Evolutionary conservation across 176 grass and related monocot genomes (phyloP).

Genomic region (Pontederia crassipes): DNA sequence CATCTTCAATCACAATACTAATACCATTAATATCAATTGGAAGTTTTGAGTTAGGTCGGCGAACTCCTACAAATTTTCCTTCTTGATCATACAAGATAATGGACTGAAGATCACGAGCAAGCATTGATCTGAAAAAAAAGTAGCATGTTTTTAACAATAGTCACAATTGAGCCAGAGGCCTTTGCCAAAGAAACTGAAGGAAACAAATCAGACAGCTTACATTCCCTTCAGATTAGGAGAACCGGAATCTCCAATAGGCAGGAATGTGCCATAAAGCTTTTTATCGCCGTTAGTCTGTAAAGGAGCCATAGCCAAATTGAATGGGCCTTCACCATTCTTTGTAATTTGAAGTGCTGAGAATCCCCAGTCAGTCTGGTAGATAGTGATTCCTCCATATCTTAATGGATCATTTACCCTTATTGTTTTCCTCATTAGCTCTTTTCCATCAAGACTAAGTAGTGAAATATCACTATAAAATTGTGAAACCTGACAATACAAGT

Average conservation of each 20-base stretch:
- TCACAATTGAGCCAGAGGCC: not conserved
- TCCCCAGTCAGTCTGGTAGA: slow-evolving; percentile 94
- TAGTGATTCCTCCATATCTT: slow-evolving; percentile 69
- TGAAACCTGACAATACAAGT: slow-evolving; percentile 37
- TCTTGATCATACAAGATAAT: slow-evolving; percentile 97
- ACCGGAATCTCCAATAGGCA: slow-evolving; percentile 54
- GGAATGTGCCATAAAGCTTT: slow-evolving; percentile 75
- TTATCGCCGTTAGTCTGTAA: slow-evolving; percentile 68
- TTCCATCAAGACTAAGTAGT: slow-evolving; percentile 68
- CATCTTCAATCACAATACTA: slow-evolving; percentile 91
- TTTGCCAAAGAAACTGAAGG: slow-evolving; percentile 7
- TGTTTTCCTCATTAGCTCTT: slow-evolving; percentile 83
- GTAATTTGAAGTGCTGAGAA: slow-evolving; percentile 83
- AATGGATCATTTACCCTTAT: slow-evolving; percentile 93
- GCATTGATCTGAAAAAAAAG: slow-evolving; percentile 61
- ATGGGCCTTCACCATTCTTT: slow-evolving; percentile 89
- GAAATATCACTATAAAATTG: slow-evolving; percentile 94
- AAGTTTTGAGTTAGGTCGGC: slow-evolving; percentile 73
- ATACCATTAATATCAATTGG: slow-evolving; percentile 91
- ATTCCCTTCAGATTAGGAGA: slow-evolving; percentile 83
- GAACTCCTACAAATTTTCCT: slow-evolving; percentile 88
- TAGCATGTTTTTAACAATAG: not conserved
- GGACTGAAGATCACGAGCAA: slow-evolving; percentile 88
- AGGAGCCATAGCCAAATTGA: slow-evolving; percentile 81
- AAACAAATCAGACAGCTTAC: slow-evolving; percentile 35